phyloP scores from a whole-genome alignment of 306 rosid species.

The Lotus japonicus region DNA sequence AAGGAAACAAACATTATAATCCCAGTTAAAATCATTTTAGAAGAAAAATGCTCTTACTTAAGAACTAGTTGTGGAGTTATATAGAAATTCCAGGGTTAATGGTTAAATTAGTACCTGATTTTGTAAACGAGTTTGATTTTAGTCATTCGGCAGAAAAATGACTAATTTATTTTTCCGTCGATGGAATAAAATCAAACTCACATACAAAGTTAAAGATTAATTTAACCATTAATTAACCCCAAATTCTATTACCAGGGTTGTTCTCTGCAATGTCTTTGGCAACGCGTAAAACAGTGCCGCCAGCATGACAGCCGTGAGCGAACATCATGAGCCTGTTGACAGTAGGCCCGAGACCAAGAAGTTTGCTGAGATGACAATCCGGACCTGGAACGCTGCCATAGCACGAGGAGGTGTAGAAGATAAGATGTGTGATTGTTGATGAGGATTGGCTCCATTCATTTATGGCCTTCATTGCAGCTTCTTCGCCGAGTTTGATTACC shows the following conservation, averaged over 20 bases:
- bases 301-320: background rate
- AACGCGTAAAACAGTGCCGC: background rate
- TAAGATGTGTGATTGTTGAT: slow-evolving; percentile 10
- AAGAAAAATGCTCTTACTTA: no score
- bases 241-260: background rate
- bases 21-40: no score
- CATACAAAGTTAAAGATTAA: no score
- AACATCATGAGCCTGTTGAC: background rate
- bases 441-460: background rate
- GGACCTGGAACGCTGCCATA: background rate
- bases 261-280: slow-evolving; percentile 5
- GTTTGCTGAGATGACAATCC: background rate
- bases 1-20: no score
- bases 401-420: slow-evolving; percentile 12
- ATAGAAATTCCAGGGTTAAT: no score
- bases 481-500: background rate
- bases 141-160: no score
- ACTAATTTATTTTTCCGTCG: no score
- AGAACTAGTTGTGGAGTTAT: no score
- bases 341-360: background rate
- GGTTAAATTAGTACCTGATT: no score
- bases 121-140: no score
- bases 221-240: no score
- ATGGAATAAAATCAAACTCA: no score
- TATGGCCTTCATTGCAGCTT: slow-evolving; percentile 9